Conservation (phyloP, 805 yeast genomes). For the Candida fluviatilis region DNA sequence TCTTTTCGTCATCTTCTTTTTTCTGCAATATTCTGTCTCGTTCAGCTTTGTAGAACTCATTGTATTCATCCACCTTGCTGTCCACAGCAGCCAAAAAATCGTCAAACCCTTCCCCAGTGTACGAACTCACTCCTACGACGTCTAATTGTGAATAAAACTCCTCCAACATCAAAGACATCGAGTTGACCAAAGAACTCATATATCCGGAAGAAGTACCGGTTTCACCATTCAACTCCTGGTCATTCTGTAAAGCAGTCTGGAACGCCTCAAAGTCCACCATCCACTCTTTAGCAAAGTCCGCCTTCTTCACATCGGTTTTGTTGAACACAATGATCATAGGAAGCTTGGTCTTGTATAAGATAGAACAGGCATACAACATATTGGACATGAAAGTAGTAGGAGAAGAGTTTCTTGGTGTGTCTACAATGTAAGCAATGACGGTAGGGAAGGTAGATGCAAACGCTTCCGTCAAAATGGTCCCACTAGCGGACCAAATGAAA, state of each 20-base stretch:
- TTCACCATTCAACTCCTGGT: slow-evolving; percentile 63
- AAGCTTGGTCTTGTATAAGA: slow-evolving; percentile 87
- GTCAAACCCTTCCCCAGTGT: slow-evolving; percentile 92
- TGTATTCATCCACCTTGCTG: slow-evolving; percentile 81
- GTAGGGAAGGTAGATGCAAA: slow-evolving; percentile 96
- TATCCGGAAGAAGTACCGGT: slow-evolving; percentile 72
- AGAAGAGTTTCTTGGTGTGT: slow-evolving; percentile 89
- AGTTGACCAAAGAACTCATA: slow-evolving; percentile 89
- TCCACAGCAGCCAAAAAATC: slow-evolving; percentile 85
- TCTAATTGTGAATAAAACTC: slow-evolving; percentile 93
- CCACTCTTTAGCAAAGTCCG: slow-evolving; percentile 92
- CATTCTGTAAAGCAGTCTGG: slow-evolving; percentile 69
- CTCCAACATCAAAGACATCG: slow-evolving; percentile 93
- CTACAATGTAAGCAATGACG: slow-evolving; percentile 91
- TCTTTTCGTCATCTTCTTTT: slow-evolving; percentile 71
- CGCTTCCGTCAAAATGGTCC: slow-evolving; percentile 93
- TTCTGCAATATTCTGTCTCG: slow-evolving; percentile 75
- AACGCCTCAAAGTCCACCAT: slow-evolving; percentile 94
- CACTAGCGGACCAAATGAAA: slow-evolving; percentile 98
- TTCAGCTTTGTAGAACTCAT: slow-evolving; percentile 77
- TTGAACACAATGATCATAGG: slow-evolving; percentile 97
- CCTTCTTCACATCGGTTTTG: slow-evolving; percentile 84
- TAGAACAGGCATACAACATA: slow-evolving; percentile 97
- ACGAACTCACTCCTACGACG: slow-evolving; percentile 87
- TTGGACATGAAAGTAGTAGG: slow-evolving; percentile 98